Conservation (phyloP, 768 basidiomycete species). For the Rhizopogon rudus region DNA sequence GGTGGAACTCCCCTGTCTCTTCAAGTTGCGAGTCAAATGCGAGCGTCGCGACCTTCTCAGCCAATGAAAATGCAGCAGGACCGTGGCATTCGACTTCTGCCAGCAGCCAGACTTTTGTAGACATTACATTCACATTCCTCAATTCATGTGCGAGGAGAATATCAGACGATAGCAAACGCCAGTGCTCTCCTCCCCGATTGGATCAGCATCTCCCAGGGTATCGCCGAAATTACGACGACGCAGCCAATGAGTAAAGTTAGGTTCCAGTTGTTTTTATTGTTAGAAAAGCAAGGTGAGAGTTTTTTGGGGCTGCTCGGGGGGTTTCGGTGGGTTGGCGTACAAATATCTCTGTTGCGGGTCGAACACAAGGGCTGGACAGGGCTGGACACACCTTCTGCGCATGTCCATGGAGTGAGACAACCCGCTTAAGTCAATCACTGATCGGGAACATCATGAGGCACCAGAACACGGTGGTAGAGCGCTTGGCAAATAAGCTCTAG, state of each 20-base stretch:
- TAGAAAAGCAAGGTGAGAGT: not conserved
- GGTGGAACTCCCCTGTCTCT: not conserved
- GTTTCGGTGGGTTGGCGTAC: not conserved
- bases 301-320: not conserved
- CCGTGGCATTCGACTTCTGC: not conserved
- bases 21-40: too few species aligned
- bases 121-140: not conserved
- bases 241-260: not conserved
- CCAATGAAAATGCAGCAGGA: not conserved
- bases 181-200: not conserved
- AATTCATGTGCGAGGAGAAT: not conserved
- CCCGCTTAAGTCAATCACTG: not conserved
- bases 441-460: not conserved
- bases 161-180: not conserved
- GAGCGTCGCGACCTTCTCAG: not conserved
- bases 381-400: not conserved
- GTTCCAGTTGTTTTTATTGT: not conserved
- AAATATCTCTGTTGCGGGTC: not conserved
- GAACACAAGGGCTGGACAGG: not conserved
- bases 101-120: not conserved
- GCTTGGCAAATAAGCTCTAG: not conserved
- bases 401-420: not conserved
- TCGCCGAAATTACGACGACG: not conserved
- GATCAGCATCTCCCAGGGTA: not conserved
- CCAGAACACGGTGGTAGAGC: not conserved